These are phyloP conservation scores for Penicillium sp. DNA, from an alignment of 2,329 filamentous ascomycete species.

Conservation along the genomic window DNA sequence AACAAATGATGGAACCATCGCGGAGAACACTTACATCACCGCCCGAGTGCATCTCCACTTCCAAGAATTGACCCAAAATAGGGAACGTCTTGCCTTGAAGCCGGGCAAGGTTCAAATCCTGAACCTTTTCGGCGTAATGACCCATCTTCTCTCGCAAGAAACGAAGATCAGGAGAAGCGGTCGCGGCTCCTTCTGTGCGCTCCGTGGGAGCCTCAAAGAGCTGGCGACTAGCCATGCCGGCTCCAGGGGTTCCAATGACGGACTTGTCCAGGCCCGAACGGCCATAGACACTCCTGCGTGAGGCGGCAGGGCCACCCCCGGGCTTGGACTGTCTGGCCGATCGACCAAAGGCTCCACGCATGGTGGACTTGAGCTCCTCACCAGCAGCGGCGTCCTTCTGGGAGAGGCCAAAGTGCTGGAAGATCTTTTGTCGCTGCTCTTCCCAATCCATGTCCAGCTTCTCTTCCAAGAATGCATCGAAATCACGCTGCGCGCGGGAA, in stretches of 20 bases:
- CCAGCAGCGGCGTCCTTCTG: constrained; percentile 40
- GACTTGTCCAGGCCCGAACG: constrained; percentile 71
- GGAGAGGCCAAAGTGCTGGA: constrained; percentile 87
- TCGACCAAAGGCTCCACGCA: constrained; percentile 47
- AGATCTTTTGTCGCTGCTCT: constrained; percentile 83
- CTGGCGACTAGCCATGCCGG: constrained; percentile 51
- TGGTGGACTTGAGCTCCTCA: constrained; percentile 40
- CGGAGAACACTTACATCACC: constrained; percentile 50
- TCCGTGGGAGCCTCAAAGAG: constrained; percentile 65
- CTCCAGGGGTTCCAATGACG: constrained; percentile 74
- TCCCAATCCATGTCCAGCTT: constrained; percentile 96
- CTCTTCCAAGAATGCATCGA: constrained; percentile 89
- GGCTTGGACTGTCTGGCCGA: constrained; percentile 34
- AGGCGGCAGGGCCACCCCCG: constrained; percentile 34
- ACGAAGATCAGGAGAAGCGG: constrained; percentile 62
- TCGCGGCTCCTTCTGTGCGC: constrained; percentile 47
- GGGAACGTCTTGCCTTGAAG: constrained; percentile 62
- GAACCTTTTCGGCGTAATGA: constrained; percentile 72
- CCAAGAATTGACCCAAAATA: constrained; percentile 67
- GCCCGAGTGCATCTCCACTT: constrained; percentile 63
- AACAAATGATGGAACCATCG: constrained; percentile 1
- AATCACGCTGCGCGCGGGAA: constrained; percentile 80
- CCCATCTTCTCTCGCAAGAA: constrained; percentile 78
- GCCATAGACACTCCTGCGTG: constrained; percentile 56
- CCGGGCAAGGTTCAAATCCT: constrained; percentile 68